A percentile compares a stretch with the other conserved stretches of the same genome.
phyloP scores from a whole-genome alignment of 1,284 basidiomycete species.

The Coriolopsis trogii region DNA sequence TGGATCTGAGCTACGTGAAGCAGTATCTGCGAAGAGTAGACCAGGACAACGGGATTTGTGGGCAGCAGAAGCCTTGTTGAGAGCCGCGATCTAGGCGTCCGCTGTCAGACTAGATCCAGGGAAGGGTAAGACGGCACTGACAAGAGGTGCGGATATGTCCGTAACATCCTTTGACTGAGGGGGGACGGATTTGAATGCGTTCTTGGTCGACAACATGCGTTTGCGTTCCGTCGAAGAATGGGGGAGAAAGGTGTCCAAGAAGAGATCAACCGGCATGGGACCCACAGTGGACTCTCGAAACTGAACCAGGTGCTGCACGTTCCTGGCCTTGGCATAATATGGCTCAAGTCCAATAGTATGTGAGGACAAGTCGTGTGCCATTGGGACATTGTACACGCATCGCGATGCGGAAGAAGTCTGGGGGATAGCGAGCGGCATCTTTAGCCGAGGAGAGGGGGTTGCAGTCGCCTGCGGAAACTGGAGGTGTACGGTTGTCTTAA shows the following conservation, averaged over 20 bases:
- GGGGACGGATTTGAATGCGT: constrained; percentile 3
- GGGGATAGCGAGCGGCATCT: background rate
- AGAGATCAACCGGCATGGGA: constrained; percentile 1
- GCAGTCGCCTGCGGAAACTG: too few relatives aligned
- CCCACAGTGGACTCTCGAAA: background rate
- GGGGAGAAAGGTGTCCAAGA: constrained; percentile 4
- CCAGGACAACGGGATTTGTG: background rate
- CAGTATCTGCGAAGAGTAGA: constrained; percentile 5
- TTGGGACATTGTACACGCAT: constrained; percentile 2
- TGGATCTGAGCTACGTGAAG: background rate
- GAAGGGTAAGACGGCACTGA: background rate
- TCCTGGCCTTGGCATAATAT: background rate
- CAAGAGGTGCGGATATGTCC: constrained; percentile 4
- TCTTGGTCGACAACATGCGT: background rate
- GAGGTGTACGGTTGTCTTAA: background rate
- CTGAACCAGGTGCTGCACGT: background rate
- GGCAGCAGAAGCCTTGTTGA: background rate
- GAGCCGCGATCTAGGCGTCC: background rate
- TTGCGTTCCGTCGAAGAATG: background rate
- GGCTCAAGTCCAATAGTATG: constrained; percentile 1
- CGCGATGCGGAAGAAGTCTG: background rate
- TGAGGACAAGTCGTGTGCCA: background rate
- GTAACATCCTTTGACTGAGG: background rate
- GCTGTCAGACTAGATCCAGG: background rate
- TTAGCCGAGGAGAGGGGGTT: background rate